Percentiles rank a stretch among this genome's conserved stretches.
Conservation (phyloP, 1,139 yeast genomes). For the Sugiyamaella japonica region DNA sequence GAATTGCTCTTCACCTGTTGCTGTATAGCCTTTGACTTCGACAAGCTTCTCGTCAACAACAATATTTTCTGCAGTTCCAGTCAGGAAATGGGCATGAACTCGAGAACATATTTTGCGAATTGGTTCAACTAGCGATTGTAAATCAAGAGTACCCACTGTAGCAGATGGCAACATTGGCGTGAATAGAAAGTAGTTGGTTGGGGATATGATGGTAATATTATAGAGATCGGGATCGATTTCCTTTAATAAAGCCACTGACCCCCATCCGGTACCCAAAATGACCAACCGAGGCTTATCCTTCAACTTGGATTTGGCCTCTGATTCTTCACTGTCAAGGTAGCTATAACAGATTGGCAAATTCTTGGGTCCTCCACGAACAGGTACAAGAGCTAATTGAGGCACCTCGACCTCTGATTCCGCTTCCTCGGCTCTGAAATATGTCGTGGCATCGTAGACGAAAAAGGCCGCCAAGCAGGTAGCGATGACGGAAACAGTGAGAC, state of each 20-base stretch:
- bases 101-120: constrained; percentile 51
- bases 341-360: constrained; percentile 57
- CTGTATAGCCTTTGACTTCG: constrained; percentile 50
- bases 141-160: constrained; percentile 55
- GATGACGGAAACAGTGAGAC: constrained; percentile 27
- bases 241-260: constrained; percentile 43
- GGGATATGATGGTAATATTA: constrained; percentile 61
- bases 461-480: constrained; percentile 42
- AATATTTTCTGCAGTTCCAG: constrained; percentile 55
- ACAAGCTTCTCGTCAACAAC: constrained; percentile 53
- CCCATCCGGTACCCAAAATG: constrained; percentile 65
- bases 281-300: constrained; percentile 54
- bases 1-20: constrained; percentile 41
- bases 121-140: constrained; percentile 59
- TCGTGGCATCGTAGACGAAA: constrained; percentile 62
- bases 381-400: constrained; percentile 52
- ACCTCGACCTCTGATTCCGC: constrained; percentile 44
- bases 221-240: constrained; percentile 50
- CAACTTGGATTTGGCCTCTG: constrained; percentile 43
- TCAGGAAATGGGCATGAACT: constrained; percentile 56
- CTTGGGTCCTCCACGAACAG: constrained; percentile 65
- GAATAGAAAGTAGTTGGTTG: constrained; percentile 59
- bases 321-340: constrained; percentile 55
- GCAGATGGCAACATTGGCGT: constrained; percentile 62
- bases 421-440: constrained; percentile 46